Base-by-base conservation (phyloP, 1,284 basidiomycete species). In the Moniliophthora roreri region DNA sequence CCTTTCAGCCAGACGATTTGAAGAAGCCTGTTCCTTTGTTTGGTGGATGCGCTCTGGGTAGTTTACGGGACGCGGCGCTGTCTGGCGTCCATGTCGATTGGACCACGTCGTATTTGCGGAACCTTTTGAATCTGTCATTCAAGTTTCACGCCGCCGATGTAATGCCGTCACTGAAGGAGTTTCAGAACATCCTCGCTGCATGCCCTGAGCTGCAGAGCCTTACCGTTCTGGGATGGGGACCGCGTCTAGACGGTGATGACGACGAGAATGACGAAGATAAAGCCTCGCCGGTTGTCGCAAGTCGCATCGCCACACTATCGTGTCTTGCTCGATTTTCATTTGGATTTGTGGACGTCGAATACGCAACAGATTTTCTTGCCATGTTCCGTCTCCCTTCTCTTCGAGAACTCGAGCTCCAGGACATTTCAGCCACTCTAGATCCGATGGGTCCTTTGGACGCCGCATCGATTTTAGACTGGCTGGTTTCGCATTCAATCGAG, bases 71-170 rank as follows among this genome's bases (percentile, higher is more conserved):
- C n/a, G 66, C 83, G 5, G 68, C 71, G 0, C 64, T 84, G 4
- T 70, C 73, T 1, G 81, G 81, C 1, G 80, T 81, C 13, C 81
- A 84, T 57, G 60, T 82, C 39, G 72, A 80, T 52, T 83, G 81
- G 81, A 46, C 62, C 5, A 56, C 45, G 10, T 69, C 71, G 8
- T 61, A 68, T 11, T 62, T 81, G 42, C 59, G 57, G 4, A 70
- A 73, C 52, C 71, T 84, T 11, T 66, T 66, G n/a, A 67, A 65
- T 18, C 64, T 83, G 35, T 74, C 80, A 53, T 65, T 82, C 58
- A 80, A 72, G 57, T 83, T 78, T 55, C 78, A 81, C 16, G 73
- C 81, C 1, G 67, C 60, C 34, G 75, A 80, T 38, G 78, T 83
- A 21, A 73, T 76, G 66, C 81, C 82, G 2, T 71, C 69, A 5